Evolutionary conservation across 345 rosid species (phyloP).

Genomic region (Brassica nigra): DNA sequence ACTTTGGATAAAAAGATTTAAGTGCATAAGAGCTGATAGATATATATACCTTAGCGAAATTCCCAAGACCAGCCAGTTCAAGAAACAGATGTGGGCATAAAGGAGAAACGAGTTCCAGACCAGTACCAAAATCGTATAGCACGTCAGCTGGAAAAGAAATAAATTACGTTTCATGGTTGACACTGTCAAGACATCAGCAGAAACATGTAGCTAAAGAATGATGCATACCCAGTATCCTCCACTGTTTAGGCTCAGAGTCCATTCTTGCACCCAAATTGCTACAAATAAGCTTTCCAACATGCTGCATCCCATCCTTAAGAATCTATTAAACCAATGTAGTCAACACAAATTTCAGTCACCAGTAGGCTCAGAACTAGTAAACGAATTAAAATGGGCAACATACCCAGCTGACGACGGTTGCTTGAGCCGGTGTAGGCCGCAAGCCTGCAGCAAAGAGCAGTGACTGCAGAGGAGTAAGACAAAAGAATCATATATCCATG

Average conservation of each 20-base stretch:
- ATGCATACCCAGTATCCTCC: constrained; percentile 83
- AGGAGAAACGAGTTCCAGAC: constrained; percentile 89
- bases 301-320: constrained; percentile 97
- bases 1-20: not conserved
- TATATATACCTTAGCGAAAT: constrained; percentile 73
- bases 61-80: constrained; percentile 95
- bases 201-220: constrained; percentile 28
- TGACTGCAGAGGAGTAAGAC: constrained; percentile 77
- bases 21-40: not conserved
- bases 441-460: constrained; percentile 97
- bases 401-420: constrained; percentile 97
- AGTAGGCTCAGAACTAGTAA: not conserved
- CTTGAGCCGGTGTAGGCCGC: constrained; percentile 94
- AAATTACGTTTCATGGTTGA: constrained; percentile 7
- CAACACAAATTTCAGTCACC: not conserved
- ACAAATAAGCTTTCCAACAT: constrained; percentile 85
- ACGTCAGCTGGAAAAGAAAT: constrained; percentile 68
- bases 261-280: constrained; percentile 96
- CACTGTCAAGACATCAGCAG: constrained; percentile 53
- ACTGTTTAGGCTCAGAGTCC: constrained; percentile 94
- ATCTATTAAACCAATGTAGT: constrained; percentile 50
- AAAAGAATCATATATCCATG: constrained; percentile 16
- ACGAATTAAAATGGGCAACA: constrained; percentile 23
- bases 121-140: constrained; percentile 91
- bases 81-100: constrained; percentile 89